Evolutionary conservation across 2,329 filamentous ascomycete genomes (phyloP), one percentile per base, ranked within the genome.

Genomic region (Sarocladium kiliense): DNA sequence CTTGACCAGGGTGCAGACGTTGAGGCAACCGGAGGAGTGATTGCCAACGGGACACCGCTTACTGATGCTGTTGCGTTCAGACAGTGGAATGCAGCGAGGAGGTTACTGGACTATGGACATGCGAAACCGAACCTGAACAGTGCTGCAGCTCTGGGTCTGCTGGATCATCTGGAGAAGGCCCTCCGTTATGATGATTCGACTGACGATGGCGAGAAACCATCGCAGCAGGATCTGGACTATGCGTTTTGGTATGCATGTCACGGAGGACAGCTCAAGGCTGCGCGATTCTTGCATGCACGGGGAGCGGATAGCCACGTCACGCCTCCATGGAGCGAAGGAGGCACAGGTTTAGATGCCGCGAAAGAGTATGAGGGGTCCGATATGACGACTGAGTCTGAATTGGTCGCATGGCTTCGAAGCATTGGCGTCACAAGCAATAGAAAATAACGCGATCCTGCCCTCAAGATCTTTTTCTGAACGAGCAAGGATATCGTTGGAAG

Each of bases 271-370:
- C 49, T 57, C 12, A 53, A 44, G 7, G 54, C 57, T 12, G 59
- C 57, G 14, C 30, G 57, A 39, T 59, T 57, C 21, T 19, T 60
- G 10, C 50, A 53, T 26, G 39, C 21, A 19, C 34, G 53, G 12
- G 59, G 59, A 3, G 53, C 47, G 3, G 37, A 54, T 37, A 39
- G 53, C 21, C 53, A 60, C 45, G 30, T 45, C 16, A 30, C 54
- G 30, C 57, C 59, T 39, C 56, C 57, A 3, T 89, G 86, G 86
- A 27, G 44, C n/a, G 23, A 47, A 27, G 44, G 25, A 12, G 18
- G 12, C 85, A 84, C 21, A 85, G 25, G 16, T 9, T 30, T 47
- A 10, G 44, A 47, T 14, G 25, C 19, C 21, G 44, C 25, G 23
- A 47, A 47, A n/a, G 44, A 47, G 44, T 21, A 44, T 25, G 44